Evolutionary conservation across 2,329 filamentous ascomycete genomes (phyloP).

Genomic region (Colletotrichum sp.): DNA sequence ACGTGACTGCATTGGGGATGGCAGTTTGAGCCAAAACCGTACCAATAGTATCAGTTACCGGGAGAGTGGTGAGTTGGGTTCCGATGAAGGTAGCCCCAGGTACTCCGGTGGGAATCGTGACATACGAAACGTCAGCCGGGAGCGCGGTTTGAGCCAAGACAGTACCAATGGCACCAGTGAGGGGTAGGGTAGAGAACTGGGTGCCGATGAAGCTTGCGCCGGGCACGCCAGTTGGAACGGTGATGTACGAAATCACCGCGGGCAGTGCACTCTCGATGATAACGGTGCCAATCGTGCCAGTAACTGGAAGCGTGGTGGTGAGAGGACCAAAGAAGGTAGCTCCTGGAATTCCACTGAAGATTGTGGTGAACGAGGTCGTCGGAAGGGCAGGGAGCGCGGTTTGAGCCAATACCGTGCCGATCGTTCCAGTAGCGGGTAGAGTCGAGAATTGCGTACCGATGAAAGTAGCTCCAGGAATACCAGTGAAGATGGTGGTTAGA

Average conservation of each 20-base stretch:
- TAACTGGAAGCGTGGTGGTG: neutral
- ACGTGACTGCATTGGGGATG: neutral
- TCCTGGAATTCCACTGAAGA: neutral
- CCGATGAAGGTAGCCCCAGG: neutral
- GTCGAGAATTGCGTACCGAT: neutral
- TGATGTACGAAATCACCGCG: neutral
- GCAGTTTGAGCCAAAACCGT: conserved; percentile 1
- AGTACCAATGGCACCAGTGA: neutral
- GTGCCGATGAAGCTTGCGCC: neutral
- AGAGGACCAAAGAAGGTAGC: neutral
- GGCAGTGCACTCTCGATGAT: neutral
- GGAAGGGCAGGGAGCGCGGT: neutral
- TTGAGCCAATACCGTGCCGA: neutral
- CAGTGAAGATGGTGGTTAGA: conserved; percentile 1
- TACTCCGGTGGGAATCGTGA: neutral
- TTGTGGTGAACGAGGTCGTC: neutral
- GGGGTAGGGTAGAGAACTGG: neutral
- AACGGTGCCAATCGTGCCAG: neutral
- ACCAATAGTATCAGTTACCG: neutral
- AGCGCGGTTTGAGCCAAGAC: neutral
- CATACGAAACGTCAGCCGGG: neutral
- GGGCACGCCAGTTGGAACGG: neutral
- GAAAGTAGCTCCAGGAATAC: neutral
- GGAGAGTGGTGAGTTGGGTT: neutral
- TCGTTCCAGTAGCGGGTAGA: neutral